Base-by-base conservation (phyloP, 176 grass and related monocot genomes). In the Alloteropsis semialata region DNA sequence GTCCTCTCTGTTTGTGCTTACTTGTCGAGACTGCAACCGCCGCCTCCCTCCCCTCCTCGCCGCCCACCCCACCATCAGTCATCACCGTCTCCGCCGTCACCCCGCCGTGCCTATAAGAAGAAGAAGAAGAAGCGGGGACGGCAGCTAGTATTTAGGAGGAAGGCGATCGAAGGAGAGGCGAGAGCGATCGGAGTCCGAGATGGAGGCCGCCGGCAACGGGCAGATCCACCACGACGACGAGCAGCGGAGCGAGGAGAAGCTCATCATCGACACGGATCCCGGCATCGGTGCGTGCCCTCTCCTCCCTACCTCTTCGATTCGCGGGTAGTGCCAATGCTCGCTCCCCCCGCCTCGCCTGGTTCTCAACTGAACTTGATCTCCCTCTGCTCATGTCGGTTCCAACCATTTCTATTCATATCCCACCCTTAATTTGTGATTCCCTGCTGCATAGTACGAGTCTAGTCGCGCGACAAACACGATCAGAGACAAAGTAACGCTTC, bases 261-360 rank as follows among this genome's bases (percentile, higher is more conserved):
- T 93, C 34, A 90, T 93, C 88, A 88, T 93, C 67, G 91, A 93
- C 67, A 93, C 91, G 16, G 91, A 93, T 83, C 91, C 91, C 15
- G 91, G 91, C 66, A 93, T 93, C 75, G 91, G 91, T 93, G 81
- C 29, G 44, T 28, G 8, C 2, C 38, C 24, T 7, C 36, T 63
- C 24, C 27, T 59, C 19, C 16, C 24, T 57, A 10, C n/a, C 55
- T 27, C n/a, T 58, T 12, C n/a, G 13, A 25, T 57, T 57, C 25
- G 22, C 22, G 21, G 22, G 54, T 7, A 24, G 9, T 22, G 54
- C 54, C 54, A 57, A 25, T 25, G 54, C 22, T 3, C 22, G 54
- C 54, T 7, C n/a, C 21, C 19, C 38, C 3, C 27, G 14, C 13
- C 13, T 11, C 21, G 22, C 0, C 15, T 42, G 3, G 3, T 71